phyloP scores from a whole-genome alignment of 2,329 filamentous ascomycete species.

The Aureobasidium sp. region DNA sequence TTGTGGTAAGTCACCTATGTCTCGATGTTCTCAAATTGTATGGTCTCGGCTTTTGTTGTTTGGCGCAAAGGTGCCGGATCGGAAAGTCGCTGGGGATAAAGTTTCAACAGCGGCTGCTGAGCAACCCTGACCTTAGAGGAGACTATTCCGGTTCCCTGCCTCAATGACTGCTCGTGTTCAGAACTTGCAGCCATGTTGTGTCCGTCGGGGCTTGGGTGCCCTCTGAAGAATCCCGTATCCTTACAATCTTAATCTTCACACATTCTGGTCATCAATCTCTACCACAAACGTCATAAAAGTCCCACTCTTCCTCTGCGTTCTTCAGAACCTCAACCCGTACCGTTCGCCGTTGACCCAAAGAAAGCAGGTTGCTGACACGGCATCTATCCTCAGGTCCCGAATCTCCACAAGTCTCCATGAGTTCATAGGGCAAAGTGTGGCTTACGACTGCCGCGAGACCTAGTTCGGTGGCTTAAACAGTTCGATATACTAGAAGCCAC shows the following conservation, averaged over 20 bases:
- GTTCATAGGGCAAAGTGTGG: not conserved
- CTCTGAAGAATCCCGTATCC: too few relatives aligned
- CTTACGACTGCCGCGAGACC: not conserved
- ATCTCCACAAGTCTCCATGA: not conserved
- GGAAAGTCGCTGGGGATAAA: not conserved
- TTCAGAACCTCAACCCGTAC: not conserved
- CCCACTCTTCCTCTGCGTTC: not conserved
- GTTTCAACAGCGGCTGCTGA: not conserved
- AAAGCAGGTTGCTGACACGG: not conserved
- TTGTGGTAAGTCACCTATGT: not conserved
- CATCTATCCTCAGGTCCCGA: not conserved
- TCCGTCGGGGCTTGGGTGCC: too few relatives aligned
- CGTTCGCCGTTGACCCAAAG: not conserved
- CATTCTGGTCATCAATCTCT: too few relatives aligned
- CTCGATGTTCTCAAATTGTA: not conserved
- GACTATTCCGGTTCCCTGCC: too few relatives aligned
- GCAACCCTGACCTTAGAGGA: not conserved
- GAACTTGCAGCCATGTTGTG: not conserved
- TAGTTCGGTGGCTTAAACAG: not conserved
- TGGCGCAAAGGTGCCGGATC: not conserved
- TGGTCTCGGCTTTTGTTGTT: not conserved
- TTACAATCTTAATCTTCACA: too few relatives aligned
- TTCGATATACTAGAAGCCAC: not conserved
- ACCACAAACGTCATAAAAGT: not conserved
- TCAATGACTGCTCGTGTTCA: not conserved